Conservation (phyloP, 305 asterid species). For the Plantago coronopus region DNA sequence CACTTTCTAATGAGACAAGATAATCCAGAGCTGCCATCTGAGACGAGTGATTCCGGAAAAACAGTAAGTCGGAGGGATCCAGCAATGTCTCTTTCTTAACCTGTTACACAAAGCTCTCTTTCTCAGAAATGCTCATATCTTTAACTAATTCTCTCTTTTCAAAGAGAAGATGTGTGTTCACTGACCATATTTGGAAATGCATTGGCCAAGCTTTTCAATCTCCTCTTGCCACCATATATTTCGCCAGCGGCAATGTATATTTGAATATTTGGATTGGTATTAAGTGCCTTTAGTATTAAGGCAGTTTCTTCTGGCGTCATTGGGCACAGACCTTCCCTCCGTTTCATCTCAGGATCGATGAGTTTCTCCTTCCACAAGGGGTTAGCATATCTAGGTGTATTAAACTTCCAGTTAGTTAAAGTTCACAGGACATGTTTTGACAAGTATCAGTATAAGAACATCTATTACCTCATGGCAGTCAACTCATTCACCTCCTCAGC, state of each 20-base stretch:
- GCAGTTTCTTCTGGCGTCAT: constrained; percentile 94
- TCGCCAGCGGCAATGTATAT: constrained; percentile 89
- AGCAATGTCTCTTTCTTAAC: constrained; percentile 69
- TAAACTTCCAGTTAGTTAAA: background rate
- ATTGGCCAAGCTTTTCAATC: constrained; percentile 52
- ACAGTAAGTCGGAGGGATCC: constrained; percentile 49
- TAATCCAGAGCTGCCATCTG: constrained; percentile 95
- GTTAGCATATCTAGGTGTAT: constrained; percentile 52
- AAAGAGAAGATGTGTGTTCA: constrained; percentile 6
- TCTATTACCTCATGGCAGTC: constrained; percentile 69
- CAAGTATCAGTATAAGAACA: background rate
- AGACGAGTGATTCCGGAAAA: constrained; percentile 68
- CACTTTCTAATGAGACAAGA: constrained; percentile 79
- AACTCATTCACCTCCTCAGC: constrained; percentile 61
- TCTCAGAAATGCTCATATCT: constrained; percentile 10
- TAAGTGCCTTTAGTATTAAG: constrained; percentile 58
- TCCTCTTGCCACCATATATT: constrained; percentile 72
- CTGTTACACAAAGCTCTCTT: constrained; percentile 34
- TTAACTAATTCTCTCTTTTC: background rate
- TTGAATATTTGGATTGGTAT: constrained; percentile 59
- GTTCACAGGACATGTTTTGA: too few relatives aligned
- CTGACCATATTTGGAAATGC: constrained; percentile 74
- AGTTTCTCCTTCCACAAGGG: constrained; percentile 91
- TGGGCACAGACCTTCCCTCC: constrained; percentile 81
- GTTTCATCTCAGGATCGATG: constrained; percentile 64